Base-by-base conservation (phyloP, 352 stramenopile species). In the Pythium rishiriense region DNA sequence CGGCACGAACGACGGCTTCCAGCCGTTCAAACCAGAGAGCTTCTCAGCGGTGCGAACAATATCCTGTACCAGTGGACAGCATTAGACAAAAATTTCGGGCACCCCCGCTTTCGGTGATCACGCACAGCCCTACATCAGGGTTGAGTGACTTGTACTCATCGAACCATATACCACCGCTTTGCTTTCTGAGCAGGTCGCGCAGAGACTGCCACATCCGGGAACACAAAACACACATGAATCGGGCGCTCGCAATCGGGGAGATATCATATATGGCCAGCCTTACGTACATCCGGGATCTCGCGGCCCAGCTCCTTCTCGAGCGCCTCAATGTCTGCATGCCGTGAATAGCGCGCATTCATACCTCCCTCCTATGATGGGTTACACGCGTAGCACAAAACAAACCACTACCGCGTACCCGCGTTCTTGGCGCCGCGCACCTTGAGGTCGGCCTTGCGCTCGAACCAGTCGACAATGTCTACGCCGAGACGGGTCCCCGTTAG, bases 391-490 rank as follows among this genome's bases (percentile, higher is more conserved):
- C n/a, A n/a, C n/a, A n/a, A n/a, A n/a, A n/a, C n/a, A n/a, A n/a
- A n/a, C n/a, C n/a, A 48, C 41, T 19, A 9, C 29, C 19, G 17
- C 52, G 4, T 50, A 88, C 79, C 78, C n/a, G 74, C 57, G 46
- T 75, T 78, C 39, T 74, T 88, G 51, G 85, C 80, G 22, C 46
- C 62, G 0, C 58, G 74, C 29, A 70, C 56, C 29, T 72, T 66
- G n/a, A 93, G 78, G 61, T 87, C 70, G 21, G 80, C 70, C 68
- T 94, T 94, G 56, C 82, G 82, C 67, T 90, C 68, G 64, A 94
- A 93, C 85, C 85, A 94, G 72, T 78, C 92, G 69, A 92, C 73
- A 54, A 94, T 88, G 33, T 94, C 85, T 91, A 26, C 49, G 28
- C 11, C 41, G 24, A 57, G 29, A 0, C n/a, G 53, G 7, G 11